Evolutionary conservation across 169 alveolate species (phyloP).

Genomic region (Eimeria brunetti): DNA sequence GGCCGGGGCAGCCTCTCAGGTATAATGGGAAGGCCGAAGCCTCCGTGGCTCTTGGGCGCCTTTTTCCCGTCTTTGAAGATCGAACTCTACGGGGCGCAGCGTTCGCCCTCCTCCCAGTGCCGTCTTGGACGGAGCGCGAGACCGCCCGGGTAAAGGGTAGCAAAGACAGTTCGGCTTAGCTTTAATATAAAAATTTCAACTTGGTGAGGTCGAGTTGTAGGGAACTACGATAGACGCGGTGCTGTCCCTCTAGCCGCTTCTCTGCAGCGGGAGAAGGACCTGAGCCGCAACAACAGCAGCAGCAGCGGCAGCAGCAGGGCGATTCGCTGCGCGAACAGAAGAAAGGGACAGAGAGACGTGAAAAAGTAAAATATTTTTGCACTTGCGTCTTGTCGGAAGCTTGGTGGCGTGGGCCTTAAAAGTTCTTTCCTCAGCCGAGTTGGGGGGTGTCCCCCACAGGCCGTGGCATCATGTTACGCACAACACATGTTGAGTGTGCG

Average conservation of each 20-base stretch:
- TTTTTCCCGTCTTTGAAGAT: neutral
- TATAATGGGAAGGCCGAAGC: neutral
- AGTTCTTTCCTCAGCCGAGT: neutral
- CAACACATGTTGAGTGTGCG: neutral
- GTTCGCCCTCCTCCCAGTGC: neutral
- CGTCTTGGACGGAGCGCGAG: neutral
- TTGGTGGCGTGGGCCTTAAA: neutral
- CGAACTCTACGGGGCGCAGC: neutral
- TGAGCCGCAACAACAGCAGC: neutral
- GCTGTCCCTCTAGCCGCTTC: neutral
- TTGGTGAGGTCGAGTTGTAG: neutral
- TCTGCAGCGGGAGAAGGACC: neutral
- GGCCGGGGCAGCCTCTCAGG: neutral
- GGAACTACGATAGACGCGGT: neutral
- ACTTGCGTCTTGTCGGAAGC: neutral
- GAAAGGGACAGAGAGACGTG: neutral
- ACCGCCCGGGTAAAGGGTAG: neutral
- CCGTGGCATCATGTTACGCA: neutral
- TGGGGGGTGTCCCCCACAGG: neutral
- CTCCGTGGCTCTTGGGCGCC: neutral
- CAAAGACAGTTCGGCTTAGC: neutral
- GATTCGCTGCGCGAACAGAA: neutral
- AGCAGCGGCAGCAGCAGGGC: conserved; percentile 3
- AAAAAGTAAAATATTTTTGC: neutral
- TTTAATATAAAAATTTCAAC: neutral